phyloP scores from a whole-genome alignment of 345 rosid species.

The Moricandia moricandioides region DNA sequence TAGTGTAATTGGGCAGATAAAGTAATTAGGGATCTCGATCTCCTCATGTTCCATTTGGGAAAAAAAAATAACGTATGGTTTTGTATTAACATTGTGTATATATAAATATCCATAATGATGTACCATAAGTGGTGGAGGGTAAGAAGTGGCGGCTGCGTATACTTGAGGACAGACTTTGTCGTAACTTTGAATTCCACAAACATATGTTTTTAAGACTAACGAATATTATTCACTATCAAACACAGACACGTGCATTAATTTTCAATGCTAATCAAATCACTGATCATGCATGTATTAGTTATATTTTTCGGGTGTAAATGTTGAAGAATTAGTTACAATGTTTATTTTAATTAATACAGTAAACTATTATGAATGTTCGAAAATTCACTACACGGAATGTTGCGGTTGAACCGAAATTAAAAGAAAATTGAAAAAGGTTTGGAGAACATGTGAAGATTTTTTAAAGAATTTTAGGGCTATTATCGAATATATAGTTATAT shows the following conservation, averaged over 20 bases:
- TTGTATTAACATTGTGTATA: not conserved
- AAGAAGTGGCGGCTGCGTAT: constrained; percentile 36
- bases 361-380: not conserved
- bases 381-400: no score
- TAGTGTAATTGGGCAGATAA: constrained; percentile 75
- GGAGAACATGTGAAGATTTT: no score
- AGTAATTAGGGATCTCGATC: constrained; percentile 61
- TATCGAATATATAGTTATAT: not conserved
- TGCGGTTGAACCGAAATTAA: no score
- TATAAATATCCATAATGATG: not conserved
- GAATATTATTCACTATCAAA: constrained; percentile 1
- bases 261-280: not conserved
- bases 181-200: constrained; percentile 25
- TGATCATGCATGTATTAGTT: constrained; percentile 3
- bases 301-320: not conserved
- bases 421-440: no score
- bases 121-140: constrained; percentile 8
- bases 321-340: not conserved
- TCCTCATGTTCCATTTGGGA: constrained; percentile 36
- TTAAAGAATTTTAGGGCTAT: not conserved
- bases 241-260: not conserved
- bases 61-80: not conserved
- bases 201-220: not conserved
- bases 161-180: constrained; percentile 20
- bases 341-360: not conserved